phyloP scores from a whole-genome alignment of 495 filamentous ascomycete species.

The Amniculicola lignicola region DNA sequence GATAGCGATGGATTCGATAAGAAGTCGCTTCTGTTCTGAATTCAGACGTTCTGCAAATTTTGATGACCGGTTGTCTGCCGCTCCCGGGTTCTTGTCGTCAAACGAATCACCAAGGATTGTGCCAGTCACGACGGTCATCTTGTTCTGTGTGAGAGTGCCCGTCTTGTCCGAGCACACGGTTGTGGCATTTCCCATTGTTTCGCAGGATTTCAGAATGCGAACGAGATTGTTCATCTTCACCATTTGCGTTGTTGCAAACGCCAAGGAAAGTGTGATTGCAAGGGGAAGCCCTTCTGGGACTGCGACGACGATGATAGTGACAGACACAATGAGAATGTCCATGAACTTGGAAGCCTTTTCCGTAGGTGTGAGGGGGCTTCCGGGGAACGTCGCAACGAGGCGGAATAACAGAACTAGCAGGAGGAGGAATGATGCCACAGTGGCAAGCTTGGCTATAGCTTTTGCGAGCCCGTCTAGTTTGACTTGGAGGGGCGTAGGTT shows the following conservation, averaged over 20 bases:
- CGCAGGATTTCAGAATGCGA: conserved; percentile 84
- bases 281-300: conserved; percentile 94
- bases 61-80: conserved; percentile 6
- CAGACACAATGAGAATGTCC: conserved; percentile 88
- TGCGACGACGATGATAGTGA: conserved; percentile 92
- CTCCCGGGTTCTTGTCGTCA: conserved; percentile 42
- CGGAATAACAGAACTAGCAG: conserved; percentile 90
- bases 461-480: conserved; percentile 90
- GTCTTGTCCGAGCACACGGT: conserved; percentile 97
- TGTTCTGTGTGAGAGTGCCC: conserved; percentile 82
- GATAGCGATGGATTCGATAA: conserved; percentile 72
- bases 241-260: conserved; percentile 93
- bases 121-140: conserved; percentile 82
- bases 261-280: conserved; percentile 87
- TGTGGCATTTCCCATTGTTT: conserved; percentile 97
- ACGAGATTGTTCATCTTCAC: conserved; percentile 93
- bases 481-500: conserved; percentile 89
- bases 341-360: conserved; percentile 85
- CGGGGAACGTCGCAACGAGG: conserved; percentile 67
- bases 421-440: conserved; percentile 74
- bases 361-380: conserved; percentile 55
- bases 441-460: conserved; percentile 89
- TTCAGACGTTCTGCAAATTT: conserved; percentile 33
- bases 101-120: conserved; percentile 70
- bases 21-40: conserved; percentile 56